Evolutionary conservation across 257 asterid species (phyloP).

Genomic region (Petunia secreta): DNA sequence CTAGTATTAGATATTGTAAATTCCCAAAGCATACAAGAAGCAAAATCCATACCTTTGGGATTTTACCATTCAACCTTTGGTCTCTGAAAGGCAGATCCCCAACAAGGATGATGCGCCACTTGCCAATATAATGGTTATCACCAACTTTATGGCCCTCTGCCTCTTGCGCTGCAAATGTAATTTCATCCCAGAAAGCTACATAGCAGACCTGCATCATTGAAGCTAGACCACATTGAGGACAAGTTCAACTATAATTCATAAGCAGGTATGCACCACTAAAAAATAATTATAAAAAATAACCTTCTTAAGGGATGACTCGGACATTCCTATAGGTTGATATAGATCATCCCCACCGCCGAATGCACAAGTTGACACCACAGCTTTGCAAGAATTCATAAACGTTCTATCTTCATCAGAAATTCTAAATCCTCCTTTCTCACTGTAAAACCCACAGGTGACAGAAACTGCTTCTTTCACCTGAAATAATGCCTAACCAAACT

Average conservation of each 20-base stretch:
- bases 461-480: constrained; percentile 62
- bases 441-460: constrained; percentile 79
- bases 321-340: constrained; percentile 87
- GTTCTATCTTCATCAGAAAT: constrained; percentile 75
- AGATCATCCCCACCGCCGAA: constrained; percentile 99
- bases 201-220: constrained; percentile 72
- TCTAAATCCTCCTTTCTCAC: constrained; percentile 84
- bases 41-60: constrained; percentile 77
- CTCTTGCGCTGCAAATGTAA: constrained; percentile 85
- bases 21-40: not conserved
- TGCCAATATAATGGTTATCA: constrained; percentile 67
- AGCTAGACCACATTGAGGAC: constrained; percentile 26
- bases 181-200: constrained; percentile 97
- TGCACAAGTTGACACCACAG: constrained; percentile 96
- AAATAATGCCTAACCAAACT: constrained; percentile 25
- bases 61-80: constrained; percentile 93
- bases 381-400: constrained; percentile 76
- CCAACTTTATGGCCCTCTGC: constrained; percentile 69
- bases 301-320: constrained; percentile 47
- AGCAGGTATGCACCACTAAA: no score
- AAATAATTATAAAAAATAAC: constrained; percentile 19
- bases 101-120: constrained; percentile 85
- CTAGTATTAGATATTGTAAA: not conserved
- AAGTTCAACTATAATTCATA: not conserved
- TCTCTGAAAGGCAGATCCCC: constrained; percentile 74